Conservation (phyloP, 176 grass and related monocot species). For the Phoenix dactylifera region DNA sequence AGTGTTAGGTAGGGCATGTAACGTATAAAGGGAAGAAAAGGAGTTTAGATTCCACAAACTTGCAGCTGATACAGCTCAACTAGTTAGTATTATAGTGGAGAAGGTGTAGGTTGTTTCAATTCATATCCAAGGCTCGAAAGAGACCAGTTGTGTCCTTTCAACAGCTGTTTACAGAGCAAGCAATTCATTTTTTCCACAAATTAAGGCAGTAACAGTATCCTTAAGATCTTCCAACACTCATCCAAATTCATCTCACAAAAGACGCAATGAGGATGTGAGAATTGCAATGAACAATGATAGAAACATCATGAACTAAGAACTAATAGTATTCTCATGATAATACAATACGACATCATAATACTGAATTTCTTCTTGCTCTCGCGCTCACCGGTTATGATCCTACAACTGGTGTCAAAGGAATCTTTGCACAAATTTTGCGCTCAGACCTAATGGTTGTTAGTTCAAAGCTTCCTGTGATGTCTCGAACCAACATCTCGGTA, state of each 20-base stretch:
- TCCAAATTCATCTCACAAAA: background rate
- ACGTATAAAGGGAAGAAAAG: slow-evolving; percentile 11
- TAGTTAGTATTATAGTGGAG: background rate
- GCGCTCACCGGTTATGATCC: background rate
- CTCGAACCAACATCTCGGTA: slow-evolving; percentile 3
- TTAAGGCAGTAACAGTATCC: background rate
- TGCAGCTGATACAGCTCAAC: slow-evolving; percentile 18
- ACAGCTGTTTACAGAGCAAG: slow-evolving; percentile 6
- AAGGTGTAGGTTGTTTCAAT: background rate
- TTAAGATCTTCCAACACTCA: background rate
- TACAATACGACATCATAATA: background rate
- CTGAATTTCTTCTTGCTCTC: background rate
- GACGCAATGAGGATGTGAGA: background rate
- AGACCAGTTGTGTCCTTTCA: background rate
- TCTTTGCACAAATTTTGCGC: background rate
- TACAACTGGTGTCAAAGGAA: background rate
- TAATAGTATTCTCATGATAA: slow-evolving; percentile 7
- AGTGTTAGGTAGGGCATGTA: slow-evolving; percentile 7
- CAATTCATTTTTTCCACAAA: background rate
- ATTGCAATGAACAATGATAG: background rate
- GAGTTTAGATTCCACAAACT: slow-evolving; percentile 20
- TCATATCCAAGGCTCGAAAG: background rate
- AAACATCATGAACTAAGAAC: background rate
- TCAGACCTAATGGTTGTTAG: slow-evolving; percentile 8
- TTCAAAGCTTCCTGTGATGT: slow-evolving; percentile 1